Base-by-base conservation (phyloP, 1,284 basidiomycete genomes). In the Trichosporon inkin region DNA sequence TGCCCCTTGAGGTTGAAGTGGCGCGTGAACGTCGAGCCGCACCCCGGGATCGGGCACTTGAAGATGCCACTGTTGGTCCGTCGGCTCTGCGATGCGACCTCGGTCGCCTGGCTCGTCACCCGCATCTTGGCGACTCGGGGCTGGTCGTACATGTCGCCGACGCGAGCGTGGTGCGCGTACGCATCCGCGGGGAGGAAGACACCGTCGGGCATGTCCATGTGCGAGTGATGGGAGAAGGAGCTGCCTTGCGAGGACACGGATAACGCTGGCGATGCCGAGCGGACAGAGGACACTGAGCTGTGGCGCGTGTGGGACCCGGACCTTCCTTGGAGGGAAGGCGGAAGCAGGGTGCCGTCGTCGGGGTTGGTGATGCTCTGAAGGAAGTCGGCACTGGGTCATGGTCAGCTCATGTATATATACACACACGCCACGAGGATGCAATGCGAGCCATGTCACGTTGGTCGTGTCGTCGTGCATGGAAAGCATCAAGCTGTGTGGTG, bases 31-130 rank as follows among this genome's bases (percentile, higher is more conserved):
- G 93, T 95, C 79, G 90, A 93, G 53, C 90, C 90, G 79, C 93
- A 97, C 13, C 92, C 93, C 13, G 92, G 92, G 10, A 97, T 91
- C 68, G 20, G 13, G 78, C 93, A 97, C 56, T 86, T 83, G 78
- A 95, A 95, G 68, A 90, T 85, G 0, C 92, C 93, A 75, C 92
- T 90, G 72, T 94, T 93, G 67, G 91, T 84, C 53, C 93, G 81
- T 55, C 93, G 83, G 73, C 88, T 92, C 39, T 89, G 89, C 70
- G 90, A 92, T 2, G 93, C 93, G 4, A 89, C 84, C 76, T 95
- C 91, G 1, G 93, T 96, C n/a, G 93, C 93, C 49, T 88, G 87
- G 34, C 91, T 94, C 35, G 93, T 96, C 40, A 96, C 93, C 77
- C 44, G 89, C 80, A 90, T 87, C 78, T 90, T 91, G 79, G 92